A percentile compares a stretch with the other conserved stretches of the same genome.
Evolutionary conservation across 345 rosid species (phyloP).

Genomic region (Zanthoxylum bungeanum): DNA sequence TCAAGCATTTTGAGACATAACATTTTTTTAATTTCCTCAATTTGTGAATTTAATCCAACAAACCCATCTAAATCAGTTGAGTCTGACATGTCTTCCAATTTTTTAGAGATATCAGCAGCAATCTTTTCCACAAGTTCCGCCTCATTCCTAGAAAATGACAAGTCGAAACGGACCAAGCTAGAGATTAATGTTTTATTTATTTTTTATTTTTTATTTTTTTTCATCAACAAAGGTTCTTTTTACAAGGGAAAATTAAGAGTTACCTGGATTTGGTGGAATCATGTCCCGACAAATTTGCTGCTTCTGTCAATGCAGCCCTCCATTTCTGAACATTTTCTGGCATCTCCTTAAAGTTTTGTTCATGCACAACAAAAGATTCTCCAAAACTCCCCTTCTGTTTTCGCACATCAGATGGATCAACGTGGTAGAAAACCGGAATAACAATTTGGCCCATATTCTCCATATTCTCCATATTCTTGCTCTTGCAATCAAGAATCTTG

Average conservation of each 20-base stretch:
- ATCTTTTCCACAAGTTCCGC: background rate
- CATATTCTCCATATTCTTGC: too few species aligned
- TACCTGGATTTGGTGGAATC: too few species aligned
- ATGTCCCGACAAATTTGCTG: background rate
- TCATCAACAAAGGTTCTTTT: too few species aligned
- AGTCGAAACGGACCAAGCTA: too few species aligned
- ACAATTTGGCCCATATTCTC: too few species aligned
- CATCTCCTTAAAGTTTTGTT: too few species aligned
- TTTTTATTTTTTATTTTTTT: too few species aligned
- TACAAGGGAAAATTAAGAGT: too few species aligned
- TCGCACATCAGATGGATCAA: constrained; percentile 1
- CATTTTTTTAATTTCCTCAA: background rate
- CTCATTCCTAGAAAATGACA: background rate
- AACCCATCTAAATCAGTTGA: background rate
- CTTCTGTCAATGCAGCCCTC: background rate
- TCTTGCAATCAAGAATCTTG: background rate
- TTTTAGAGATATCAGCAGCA: background rate
- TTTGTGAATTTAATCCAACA: background rate
- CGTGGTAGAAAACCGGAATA: constrained; percentile 7
- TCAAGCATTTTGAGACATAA: background rate
- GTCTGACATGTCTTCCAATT: background rate
- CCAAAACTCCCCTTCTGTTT: background rate
- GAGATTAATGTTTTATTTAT: too few species aligned
- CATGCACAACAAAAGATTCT: background rate
- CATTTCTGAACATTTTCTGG: background rate